Conservation (phyloP, 495 filamentous ascomycete species). For the Xylaria intraflava region DNA sequence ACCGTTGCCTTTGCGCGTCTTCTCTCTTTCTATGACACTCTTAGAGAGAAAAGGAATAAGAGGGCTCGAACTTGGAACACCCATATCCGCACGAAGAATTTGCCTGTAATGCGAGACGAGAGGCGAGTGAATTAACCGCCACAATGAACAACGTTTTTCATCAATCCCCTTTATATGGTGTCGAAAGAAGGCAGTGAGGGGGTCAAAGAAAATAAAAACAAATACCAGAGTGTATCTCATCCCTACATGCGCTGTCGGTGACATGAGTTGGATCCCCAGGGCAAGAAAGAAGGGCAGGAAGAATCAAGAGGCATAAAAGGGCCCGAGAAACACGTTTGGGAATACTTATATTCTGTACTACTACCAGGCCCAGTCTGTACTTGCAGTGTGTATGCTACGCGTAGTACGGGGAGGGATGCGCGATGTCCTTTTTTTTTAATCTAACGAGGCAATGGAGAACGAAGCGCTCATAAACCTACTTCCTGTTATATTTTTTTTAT, state of each 20-base stretch:
- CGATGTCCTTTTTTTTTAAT: too few relatives aligned
- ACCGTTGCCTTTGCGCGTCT: not conserved
- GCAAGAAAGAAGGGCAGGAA: not conserved
- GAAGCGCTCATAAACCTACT: not conserved
- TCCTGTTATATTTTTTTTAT: slow-evolving; percentile 8
- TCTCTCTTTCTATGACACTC: not conserved
- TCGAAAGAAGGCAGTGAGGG: not conserved
- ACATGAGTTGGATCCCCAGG: not conserved
- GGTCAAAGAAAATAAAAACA: not conserved
- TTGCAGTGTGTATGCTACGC: too few relatives aligned
- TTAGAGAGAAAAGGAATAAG: not conserved
- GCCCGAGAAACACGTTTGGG: too few relatives aligned
- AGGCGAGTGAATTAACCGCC: not conserved
- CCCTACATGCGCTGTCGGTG: not conserved
- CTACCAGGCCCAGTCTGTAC: too few relatives aligned
- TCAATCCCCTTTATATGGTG: not conserved
- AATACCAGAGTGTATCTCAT: not conserved
- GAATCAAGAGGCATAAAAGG: not conserved
- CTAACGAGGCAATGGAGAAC: slow-evolving; percentile 11
- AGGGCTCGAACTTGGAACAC: not conserved
- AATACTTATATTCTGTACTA: too few relatives aligned
- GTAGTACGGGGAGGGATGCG: too few relatives aligned
- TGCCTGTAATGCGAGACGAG: slow-evolving; percentile 5
- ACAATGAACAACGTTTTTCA: not conserved
- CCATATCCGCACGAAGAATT: not conserved